These are phyloP conservation scores for Scheffersomyces segobiensis DNA, from an alignment of 1,139 yeast species.

Conservation along the genomic window DNA sequence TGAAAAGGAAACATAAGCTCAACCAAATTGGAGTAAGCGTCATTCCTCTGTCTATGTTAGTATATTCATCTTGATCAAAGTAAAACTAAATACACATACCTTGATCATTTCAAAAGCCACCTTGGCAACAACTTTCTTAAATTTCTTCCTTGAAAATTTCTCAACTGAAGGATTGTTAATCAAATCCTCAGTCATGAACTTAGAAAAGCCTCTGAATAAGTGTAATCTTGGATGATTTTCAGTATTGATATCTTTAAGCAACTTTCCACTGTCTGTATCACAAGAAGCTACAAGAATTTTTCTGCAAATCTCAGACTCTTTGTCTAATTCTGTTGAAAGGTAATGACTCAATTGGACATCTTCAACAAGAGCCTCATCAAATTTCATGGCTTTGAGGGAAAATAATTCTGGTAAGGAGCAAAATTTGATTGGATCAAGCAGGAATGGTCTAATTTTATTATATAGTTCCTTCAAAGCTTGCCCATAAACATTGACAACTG, in stretches of 20 bases:
- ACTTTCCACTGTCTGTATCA: slow-evolving; percentile 41
- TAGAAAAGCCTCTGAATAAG: slow-evolving; percentile 57
- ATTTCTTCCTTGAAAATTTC: slow-evolving; percentile 44
- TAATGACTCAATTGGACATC: slow-evolving; percentile 30
- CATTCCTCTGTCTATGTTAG: slow-evolving; percentile 42
- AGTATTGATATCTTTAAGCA: slow-evolving; percentile 35
- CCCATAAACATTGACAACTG: slow-evolving; percentile 50
- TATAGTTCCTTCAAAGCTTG: slow-evolving; percentile 43
- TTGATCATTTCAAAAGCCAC: slow-evolving; percentile 67
- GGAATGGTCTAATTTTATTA: slow-evolving; percentile 24
- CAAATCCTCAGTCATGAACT: slow-evolving; percentile 61
- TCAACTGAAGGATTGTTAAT: slow-evolving; percentile 38
- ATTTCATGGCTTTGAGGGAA: slow-evolving; percentile 18
- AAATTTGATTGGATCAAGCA: slow-evolving; percentile 29
- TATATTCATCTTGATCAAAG: slow-evolving; percentile 1
- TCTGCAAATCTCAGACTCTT: slow-evolving; percentile 37
- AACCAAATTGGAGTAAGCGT: slow-evolving; percentile 63
- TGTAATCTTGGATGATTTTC: slow-evolving; percentile 51
- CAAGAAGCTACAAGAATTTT: slow-evolving; percentile 38
- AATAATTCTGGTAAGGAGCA: slow-evolving; percentile 40
- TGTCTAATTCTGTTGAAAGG: slow-evolving; percentile 35
- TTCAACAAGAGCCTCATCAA: slow-evolving; percentile 18
- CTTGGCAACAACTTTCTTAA: slow-evolving; percentile 50
- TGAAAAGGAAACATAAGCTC: slow-evolving; percentile 61
- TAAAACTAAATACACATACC: slow-evolving; percentile 9